These are phyloP conservation scores for Porphyrellus cyaneotinctus DNA, from an alignment of 768 basidiomycete genomes.

Conservation along the genomic window DNA sequence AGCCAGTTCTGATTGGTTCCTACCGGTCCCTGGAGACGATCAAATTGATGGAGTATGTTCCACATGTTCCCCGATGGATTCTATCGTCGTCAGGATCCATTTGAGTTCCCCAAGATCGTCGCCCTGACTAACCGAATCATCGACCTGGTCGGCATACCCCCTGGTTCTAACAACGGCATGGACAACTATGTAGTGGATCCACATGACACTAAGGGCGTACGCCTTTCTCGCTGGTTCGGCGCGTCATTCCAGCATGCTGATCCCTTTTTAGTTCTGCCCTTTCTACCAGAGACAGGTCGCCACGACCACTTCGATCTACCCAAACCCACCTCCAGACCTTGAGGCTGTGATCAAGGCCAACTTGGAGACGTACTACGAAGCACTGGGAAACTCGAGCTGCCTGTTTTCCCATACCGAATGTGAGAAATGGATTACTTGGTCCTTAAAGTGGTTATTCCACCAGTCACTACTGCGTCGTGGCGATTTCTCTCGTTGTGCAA, in stretches of 20 bases:
- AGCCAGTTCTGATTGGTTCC: too few relatives aligned
- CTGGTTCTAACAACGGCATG: not conserved
- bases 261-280: slow-evolving; percentile 11
- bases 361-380: not conserved
- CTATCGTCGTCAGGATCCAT: slow-evolving; percentile 14
- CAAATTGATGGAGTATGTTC: too few relatives aligned
- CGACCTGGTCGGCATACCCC: not conserved
- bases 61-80: slow-evolving; percentile 17
- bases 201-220: not conserved
- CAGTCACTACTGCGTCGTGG: too few relatives aligned
- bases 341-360: slow-evolving; percentile 2
- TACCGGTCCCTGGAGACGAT: too few relatives aligned
- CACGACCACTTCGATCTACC: slow-evolving; percentile 16
- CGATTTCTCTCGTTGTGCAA: too few relatives aligned
- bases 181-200: not conserved
- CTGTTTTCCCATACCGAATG: not conserved
- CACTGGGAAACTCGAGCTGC: not conserved
- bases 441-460: too few relatives aligned
- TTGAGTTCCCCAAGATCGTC: not conserved
- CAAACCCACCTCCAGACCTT: slow-evolving; percentile 17
- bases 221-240: not conserved
- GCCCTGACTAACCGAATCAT: not conserved
- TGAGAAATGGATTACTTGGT: not conserved
- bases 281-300: slow-evolving; percentile 16
- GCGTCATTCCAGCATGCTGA: not conserved